A percentile compares a stretch with the other conserved stretches of the same genome.
These are phyloP conservation scores for Chaetomium cochliodes DNA, from an alignment of 495 filamentous ascomycete genomes.

Conservation along the genomic window DNA sequence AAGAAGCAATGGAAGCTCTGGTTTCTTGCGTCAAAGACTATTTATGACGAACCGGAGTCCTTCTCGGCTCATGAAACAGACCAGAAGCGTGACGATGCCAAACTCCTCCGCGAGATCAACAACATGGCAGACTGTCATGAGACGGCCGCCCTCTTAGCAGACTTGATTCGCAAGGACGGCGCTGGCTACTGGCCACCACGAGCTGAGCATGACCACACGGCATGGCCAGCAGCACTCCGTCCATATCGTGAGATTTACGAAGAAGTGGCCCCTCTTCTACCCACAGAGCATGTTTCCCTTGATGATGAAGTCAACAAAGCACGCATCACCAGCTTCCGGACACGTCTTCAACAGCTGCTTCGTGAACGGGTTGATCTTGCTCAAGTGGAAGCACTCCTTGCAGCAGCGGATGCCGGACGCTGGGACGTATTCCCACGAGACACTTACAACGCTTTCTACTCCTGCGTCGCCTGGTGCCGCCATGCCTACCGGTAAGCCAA, in stretches of 20 bases:
- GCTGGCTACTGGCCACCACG: slow-evolving; percentile 41
- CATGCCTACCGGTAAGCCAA: slow-evolving; percentile 40
- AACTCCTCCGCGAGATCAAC: slow-evolving; percentile 11
- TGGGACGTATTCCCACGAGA: slow-evolving; percentile 35
- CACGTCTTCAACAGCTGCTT: slow-evolving; percentile 25
- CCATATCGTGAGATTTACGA: slow-evolving; percentile 41
- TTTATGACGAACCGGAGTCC: no score
- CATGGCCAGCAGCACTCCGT: slow-evolving; percentile 32
- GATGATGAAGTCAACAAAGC: slow-evolving; percentile 28
- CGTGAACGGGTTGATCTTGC: slow-evolving; percentile 28
- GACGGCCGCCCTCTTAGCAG: slow-evolving; percentile 21
- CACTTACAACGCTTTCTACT: slow-evolving; percentile 42
- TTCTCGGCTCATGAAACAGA: no score
- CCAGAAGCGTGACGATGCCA: no score
- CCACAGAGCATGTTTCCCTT: slow-evolving; percentile 24
- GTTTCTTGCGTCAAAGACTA: no score
- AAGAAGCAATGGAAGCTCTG: no score
- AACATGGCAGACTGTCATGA: slow-evolving; percentile 28
- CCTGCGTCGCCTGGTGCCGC: slow-evolving; percentile 37
- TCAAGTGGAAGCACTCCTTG: slow-evolving; percentile 29
- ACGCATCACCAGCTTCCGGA: slow-evolving; percentile 19
- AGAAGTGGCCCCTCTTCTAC: slow-evolving; percentile 34
- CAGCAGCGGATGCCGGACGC: slow-evolving; percentile 27
- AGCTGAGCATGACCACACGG: slow-evolving; percentile 26
- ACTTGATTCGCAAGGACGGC: slow-evolving; percentile 37